A percentile compares a stretch with the other conserved stretches of the same genome.
These are phyloP conservation scores for Penicillium glabrum DNA, from an alignment of 2,329 filamentous ascomycete genomes.

Conservation along the genomic window DNA sequence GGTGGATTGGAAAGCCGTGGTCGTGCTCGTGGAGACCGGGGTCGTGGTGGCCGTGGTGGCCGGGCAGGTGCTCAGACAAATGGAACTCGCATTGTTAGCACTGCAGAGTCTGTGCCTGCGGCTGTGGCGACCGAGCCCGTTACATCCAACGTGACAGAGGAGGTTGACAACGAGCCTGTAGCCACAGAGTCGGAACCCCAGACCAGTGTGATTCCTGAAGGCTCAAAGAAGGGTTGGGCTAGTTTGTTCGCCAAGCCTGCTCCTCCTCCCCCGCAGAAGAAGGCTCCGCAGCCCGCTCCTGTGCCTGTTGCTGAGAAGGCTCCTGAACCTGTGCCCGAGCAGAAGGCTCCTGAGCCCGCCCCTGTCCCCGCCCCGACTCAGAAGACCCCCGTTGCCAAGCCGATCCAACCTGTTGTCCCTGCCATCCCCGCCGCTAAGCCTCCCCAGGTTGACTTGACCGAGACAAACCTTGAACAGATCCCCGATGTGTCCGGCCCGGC, in stretches of 20 bases:
- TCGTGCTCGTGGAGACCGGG: slow-evolving; percentile 49
- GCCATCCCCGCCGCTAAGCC: slow-evolving; percentile 55
- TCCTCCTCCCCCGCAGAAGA: slow-evolving; percentile 50
- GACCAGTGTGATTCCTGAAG: slow-evolving; percentile 38
- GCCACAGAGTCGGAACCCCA: slow-evolving; percentile 30
- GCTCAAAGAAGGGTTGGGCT: slow-evolving; percentile 60
- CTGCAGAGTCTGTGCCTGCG: slow-evolving; percentile 20
- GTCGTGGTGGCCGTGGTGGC: slow-evolving; percentile 48
- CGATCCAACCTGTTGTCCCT: slow-evolving; percentile 32
- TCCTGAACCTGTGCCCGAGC: slow-evolving; percentile 27
- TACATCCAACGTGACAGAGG: slow-evolving; percentile 13
- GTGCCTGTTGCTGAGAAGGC: slow-evolving; percentile 30
- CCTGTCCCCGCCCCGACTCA: slow-evolving; percentile 34
- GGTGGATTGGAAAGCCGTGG: slow-evolving; percentile 49
- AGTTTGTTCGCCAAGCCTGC: slow-evolving; percentile 70
- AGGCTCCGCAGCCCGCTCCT: slow-evolving; percentile 44
- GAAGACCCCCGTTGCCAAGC: slow-evolving; percentile 38
- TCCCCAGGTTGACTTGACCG: slow-evolving; percentile 79
- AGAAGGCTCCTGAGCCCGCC: slow-evolving; percentile 46
- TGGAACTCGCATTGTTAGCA: slow-evolving; percentile 38
- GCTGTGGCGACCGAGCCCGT: slow-evolving; percentile 16
- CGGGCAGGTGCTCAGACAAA: slow-evolving; percentile 44
- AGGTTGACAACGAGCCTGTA: slow-evolving; percentile 26
- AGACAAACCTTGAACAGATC: slow-evolving; percentile 89
- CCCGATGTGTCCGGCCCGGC: slow-evolving; percentile 76